Conservation (phyloP, 2,329 filamentous ascomycete genomes). For the Xylaria arbuscula region DNA sequence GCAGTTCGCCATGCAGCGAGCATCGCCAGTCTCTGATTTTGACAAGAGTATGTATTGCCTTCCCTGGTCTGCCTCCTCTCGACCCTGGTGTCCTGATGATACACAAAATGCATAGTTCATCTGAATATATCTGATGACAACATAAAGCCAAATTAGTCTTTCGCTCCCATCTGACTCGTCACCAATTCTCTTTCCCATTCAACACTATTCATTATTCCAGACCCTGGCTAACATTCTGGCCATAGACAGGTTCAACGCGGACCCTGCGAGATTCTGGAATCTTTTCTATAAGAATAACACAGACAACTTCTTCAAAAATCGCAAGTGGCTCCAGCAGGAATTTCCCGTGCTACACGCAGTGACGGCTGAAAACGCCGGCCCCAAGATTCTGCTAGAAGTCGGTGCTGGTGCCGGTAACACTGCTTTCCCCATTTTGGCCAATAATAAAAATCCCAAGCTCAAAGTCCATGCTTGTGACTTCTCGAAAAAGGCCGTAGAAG, state of each 20-base stretch:
- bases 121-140: conserved; percentile 73
- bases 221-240: conserved; percentile 30
- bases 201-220: not conserved
- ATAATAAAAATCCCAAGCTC: conserved; percentile 83
- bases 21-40: conserved; percentile 89
- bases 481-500: conserved; percentile 91
- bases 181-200: conserved; percentile 18
- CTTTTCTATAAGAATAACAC: conserved; percentile 98
- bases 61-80: conserved; percentile 3
- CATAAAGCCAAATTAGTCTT: conserved; percentile 68
- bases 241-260: conserved; percentile 82
- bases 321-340: conserved; percentile 96
- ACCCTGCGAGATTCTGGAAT: conserved; percentile 98
- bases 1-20: conserved; percentile 87
- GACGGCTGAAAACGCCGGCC: conserved; percentile 75
- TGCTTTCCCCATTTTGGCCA: conserved; percentile 87
- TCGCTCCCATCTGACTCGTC: conserved; percentile 77
- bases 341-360: conserved; percentile 88
- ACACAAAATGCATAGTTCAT: conserved; percentile 75
- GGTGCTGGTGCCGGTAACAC: conserved; percentile 97
- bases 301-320: conserved; percentile 97
- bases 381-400: conserved; percentile 82
- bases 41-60: conserved; percentile 75
- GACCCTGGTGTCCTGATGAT: conserved; percentile 63
- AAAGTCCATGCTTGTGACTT: conserved; percentile 96